Base-by-base conservation (phyloP, 2,329 filamentous ascomycete genomes). In the Talaromyces sp. region DNA sequence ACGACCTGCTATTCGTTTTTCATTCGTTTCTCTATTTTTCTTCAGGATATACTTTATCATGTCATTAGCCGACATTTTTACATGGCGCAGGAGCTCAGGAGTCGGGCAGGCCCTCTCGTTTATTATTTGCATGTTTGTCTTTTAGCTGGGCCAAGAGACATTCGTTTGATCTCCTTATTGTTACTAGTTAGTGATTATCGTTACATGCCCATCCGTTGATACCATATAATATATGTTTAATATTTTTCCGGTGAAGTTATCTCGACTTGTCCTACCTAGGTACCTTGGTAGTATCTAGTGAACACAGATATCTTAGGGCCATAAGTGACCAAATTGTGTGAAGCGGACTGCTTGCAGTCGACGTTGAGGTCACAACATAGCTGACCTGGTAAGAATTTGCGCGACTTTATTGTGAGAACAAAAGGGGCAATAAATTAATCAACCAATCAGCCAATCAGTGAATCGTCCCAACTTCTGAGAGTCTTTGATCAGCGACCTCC, bases 21-120 rank as follows among this genome's bases (percentile, higher is more conserved):
- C 28, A n/a, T n/a, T n/a, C n/a, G n/a, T 25, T 37, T 21, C 17
- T 15, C 15, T 40, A 36, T 28, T 51, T 45, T 56, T 59, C 46
- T 13, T 56, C 35, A 50, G 51, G 48, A 46, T 51, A 56, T 46
- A 56, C 37, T 40, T 56, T 19, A 41, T 53, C 25, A 15, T 46
- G 13, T 59, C 9, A 13, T 57, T 51, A 37, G 22, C 50, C 37
- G 48, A 43, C 39, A 53, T 57, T 56, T 37, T 56, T 51, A 57
- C 54, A 56, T 56, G 58, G 58, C 53, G 53, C 55, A 60, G 58
- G 58, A 60, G 58, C 58, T 53, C 33, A 46, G 36, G 58, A 55
- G 52, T 50, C 54, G 50, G 58, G 58, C 58, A 60, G 58, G 58
- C 43, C 58, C 58, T 57, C 46, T 53, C 48, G 55, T 60, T 40